Conservation (phyloP, 2,329 filamentous ascomycete genomes). For the Fusarium sp. region DNA sequence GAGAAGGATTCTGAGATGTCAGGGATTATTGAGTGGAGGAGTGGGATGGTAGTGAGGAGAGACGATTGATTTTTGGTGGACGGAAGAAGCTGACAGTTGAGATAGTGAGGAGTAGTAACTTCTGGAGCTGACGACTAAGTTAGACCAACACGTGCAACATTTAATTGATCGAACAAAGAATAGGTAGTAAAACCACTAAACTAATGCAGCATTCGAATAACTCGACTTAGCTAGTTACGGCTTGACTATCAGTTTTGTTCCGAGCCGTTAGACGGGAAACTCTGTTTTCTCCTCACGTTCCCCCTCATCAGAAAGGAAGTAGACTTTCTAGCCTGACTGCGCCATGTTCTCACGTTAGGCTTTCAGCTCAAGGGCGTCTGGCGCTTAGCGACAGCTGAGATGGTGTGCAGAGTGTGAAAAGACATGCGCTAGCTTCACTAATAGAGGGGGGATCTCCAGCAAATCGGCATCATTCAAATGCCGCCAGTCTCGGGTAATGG, state of each 20-base stretch:
- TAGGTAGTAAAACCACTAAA: not conserved
- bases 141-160: slow-evolving; percentile 22
- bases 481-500: slow-evolving; percentile 14
- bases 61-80: slow-evolving; percentile 14
- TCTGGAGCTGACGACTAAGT: not conserved
- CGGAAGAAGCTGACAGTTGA: not conserved
- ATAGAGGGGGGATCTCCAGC: slow-evolving; percentile 18
- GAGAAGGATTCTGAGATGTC: slow-evolving; percentile 25
- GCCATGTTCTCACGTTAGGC: slow-evolving; percentile 8
- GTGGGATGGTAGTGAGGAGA: not conserved
- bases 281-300: slow-evolving; percentile 29
- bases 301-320: slow-evolving; percentile 10
- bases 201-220: not conserved
- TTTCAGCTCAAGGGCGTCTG: slow-evolving; percentile 24
- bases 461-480: slow-evolving; percentile 29
- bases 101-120: slow-evolving; percentile 3
- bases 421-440: slow-evolving; percentile 23
- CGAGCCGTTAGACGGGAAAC: slow-evolving; percentile 13
- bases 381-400: slow-evolving; percentile 40
- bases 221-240: slow-evolving; percentile 16
- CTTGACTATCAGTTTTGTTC: slow-evolving; percentile 1
- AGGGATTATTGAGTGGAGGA: slow-evolving; percentile 29
- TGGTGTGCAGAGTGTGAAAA: slow-evolving; percentile 36
- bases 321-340: not conserved
- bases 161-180: slow-evolving; percentile 10